Conservation (phyloP, 306 rosid genomes). For the Spatholobus suberectus region DNA sequence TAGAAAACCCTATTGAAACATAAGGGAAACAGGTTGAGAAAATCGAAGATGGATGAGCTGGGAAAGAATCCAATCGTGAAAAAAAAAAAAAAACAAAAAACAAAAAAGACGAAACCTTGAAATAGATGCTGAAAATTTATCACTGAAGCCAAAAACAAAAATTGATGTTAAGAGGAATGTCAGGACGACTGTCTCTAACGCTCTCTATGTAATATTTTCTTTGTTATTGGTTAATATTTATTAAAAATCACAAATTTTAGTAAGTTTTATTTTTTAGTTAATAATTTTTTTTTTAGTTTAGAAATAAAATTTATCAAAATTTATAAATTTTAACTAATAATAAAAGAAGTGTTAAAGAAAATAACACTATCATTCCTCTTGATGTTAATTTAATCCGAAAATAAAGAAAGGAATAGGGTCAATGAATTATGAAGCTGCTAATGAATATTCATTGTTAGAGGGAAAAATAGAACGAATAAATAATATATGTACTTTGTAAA, state of each 20-base stretch:
- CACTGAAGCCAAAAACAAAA: constrained; percentile 30
- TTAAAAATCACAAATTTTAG: too few relatives aligned
- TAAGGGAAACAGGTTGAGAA: constrained; percentile 53
- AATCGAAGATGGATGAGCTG: constrained; percentile 66
- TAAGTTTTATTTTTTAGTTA: too few relatives aligned
- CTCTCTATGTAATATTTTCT: too few relatives aligned
- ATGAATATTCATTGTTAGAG: constrained; percentile 14
- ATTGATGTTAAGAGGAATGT: neutral
- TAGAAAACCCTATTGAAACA: constrained; percentile 64
- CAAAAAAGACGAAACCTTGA: constrained; percentile 51
- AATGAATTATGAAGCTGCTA: constrained; percentile 17
- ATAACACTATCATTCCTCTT: too few relatives aligned
- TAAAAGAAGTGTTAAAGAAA: too few relatives aligned
- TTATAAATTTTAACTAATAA: too few relatives aligned
- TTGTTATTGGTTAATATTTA: too few relatives aligned
- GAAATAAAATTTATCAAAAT: too few relatives aligned
- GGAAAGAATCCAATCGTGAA: constrained; percentile 71
- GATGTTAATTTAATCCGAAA: constrained; percentile 8
- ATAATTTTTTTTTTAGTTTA: too few relatives aligned
- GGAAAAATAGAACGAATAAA: too few relatives aligned
- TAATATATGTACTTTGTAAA: too few relatives aligned
- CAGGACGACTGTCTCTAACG: too few relatives aligned
- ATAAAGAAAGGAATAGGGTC: constrained; percentile 21
- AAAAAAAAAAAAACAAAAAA: neutral
- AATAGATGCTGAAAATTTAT: constrained; percentile 54